Conservation (phyloP, 371 early-diverging fungal species). For the Apophysomyces ossiformis region DNA sequence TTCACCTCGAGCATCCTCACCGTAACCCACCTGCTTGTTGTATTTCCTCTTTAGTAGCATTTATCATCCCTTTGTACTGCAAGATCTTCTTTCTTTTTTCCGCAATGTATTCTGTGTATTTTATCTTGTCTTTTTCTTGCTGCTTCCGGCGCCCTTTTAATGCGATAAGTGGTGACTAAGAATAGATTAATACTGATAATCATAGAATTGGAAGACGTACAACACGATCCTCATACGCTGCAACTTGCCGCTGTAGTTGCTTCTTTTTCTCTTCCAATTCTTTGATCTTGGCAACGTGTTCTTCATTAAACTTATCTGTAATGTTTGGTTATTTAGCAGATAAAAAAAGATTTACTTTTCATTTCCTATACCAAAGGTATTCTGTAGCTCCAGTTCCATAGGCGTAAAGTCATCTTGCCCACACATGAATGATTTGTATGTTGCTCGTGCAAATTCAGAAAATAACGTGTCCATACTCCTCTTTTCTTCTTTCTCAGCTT, state of each 20-base stretch:
- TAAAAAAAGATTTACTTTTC: background rate
- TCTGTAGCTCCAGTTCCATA: constrained; percentile 53
- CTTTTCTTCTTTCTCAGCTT: constrained; percentile 48
- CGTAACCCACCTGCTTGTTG: background rate
- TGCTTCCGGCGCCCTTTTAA: constrained; percentile 56
- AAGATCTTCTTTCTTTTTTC: constrained; percentile 12
- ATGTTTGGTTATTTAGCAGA: constrained; percentile 43
- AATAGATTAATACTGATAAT: constrained; percentile 13
- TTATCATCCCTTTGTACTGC: constrained; percentile 19
- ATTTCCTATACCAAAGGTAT: background rate
- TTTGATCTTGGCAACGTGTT: constrained; percentile 25
- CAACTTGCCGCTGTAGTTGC: constrained; percentile 40
- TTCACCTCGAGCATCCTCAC: background rate
- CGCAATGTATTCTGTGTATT: constrained; percentile 28
- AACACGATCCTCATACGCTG: constrained; percentile 47
- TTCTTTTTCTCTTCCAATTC: constrained; percentile 21
- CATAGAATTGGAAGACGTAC: constrained; percentile 3
- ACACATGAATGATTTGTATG: constrained; percentile 61
- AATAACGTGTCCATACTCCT: constrained; percentile 65
- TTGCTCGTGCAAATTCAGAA: constrained; percentile 57
- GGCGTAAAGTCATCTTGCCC: constrained; percentile 63
- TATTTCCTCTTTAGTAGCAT: constrained; percentile 1
- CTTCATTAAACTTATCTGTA: constrained; percentile 28
- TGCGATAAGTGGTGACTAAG: constrained; percentile 60
- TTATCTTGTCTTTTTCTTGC: constrained; percentile 30